phyloP scores from a whole-genome alignment of 164 flowering plant species.

The Aristolochia contorta region DNA sequence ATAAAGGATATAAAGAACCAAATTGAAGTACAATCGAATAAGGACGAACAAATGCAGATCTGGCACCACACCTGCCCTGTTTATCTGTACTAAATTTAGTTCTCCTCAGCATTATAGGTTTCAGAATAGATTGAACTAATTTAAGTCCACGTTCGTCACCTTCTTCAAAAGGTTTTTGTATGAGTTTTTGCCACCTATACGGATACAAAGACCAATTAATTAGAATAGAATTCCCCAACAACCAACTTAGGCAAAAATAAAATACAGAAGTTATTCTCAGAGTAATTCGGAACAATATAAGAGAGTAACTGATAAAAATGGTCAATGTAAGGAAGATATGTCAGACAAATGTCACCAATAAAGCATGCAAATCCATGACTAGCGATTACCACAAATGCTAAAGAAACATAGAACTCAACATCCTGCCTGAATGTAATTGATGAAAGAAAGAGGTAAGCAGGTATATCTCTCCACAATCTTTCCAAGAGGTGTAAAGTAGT shows the following conservation, averaged over 20 bases:
- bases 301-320: no score
- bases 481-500: no score
- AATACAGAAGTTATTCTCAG: not conserved
- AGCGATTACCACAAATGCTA: no score
- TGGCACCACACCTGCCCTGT: constrained; percentile 53
- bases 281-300: not conserved
- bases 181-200: constrained; percentile 84
- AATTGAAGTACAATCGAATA: not conserved
- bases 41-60: not conserved
- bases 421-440: no score
- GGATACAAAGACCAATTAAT: constrained; percentile 2
- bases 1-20: constrained; percentile 4
- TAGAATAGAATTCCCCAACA: not conserved
- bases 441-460: no score
- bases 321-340: no score
- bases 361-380: no score
- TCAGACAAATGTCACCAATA: no score
- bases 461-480: no score
- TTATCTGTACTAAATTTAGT: constrained; percentile 71
- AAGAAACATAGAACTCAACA: no score
- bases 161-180: constrained; percentile 93
- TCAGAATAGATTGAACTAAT: constrained; percentile 77
- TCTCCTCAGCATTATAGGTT: constrained; percentile 90
- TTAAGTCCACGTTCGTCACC: constrained; percentile 94
- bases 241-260: not conserved